Conservation (phyloP, 768 basidiomycete genomes). For the Kwoniella bestiolae region DNA sequence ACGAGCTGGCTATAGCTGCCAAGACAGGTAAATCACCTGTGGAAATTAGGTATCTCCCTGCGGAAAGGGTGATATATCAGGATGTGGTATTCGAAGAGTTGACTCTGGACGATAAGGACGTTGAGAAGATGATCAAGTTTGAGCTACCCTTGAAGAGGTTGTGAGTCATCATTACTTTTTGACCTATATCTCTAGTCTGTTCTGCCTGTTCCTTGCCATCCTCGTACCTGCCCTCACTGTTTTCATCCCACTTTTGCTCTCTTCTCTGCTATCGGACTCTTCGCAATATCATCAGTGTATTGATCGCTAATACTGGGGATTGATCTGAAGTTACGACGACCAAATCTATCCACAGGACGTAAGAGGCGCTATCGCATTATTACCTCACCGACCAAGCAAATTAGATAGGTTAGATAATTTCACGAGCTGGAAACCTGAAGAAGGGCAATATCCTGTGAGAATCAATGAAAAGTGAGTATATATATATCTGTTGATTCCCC, state of each 20-base stretch:
- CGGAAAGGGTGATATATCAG: constrained; percentile 10
- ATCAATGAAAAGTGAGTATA: constrained; percentile 13
- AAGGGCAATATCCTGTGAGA: not conserved
- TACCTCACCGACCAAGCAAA: constrained; percentile 14
- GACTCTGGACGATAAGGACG: constrained; percentile 9
- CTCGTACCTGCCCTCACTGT: not conserved
- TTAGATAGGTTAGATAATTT: constrained; percentile 26
- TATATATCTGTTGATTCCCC: too few relatives aligned
- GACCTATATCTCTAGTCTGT: not conserved
- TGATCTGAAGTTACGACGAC: constrained; percentile 27
- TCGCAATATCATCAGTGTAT: too few relatives aligned
- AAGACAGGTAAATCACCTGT: constrained; percentile 12
- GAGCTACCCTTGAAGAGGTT: constrained; percentile 33
- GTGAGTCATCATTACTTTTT: constrained; percentile 10
- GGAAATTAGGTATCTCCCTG: constrained; percentile 13
- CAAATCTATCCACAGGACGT: constrained; percentile 22
- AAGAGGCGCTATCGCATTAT: constrained; percentile 13
- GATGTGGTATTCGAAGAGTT: constrained; percentile 10
- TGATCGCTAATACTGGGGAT: too few relatives aligned
- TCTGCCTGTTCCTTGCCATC: not conserved
- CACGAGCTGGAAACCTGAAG: constrained; percentile 25
- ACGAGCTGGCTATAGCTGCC: constrained; percentile 10
- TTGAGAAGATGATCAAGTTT: constrained; percentile 18
- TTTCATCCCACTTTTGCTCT: too few relatives aligned
- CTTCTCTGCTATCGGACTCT: too few relatives aligned